Evolutionary conservation across 1,139 yeast genomes (phyloP), one percentile per base, ranked within the genome.

Genomic region (Geotrichum reessii): DNA sequence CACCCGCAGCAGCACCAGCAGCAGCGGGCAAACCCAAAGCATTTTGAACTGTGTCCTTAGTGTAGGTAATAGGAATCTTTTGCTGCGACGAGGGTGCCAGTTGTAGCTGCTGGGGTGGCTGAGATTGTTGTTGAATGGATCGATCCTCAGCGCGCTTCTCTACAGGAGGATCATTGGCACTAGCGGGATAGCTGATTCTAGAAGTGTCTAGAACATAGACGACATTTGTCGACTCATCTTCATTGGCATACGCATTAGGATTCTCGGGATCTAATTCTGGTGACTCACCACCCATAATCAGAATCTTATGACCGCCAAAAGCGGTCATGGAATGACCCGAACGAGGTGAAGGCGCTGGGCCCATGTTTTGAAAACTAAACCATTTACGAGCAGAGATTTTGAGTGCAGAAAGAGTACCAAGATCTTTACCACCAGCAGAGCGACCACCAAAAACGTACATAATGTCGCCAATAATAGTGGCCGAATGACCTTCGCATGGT

Each of bases 261-360:
- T 47, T 54, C 55, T 66, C 66, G 49, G 65, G 67, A 31, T 69
- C 72, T n/a, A 52, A n/a, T 7, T 3, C 9, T 3, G 73, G 71
- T 5, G 71, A 68, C 61, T 90, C 96, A 62, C 99, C 99, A 51
- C 99, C 99, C 88, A 95, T 86, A 24, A 93, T 83, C 27, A 92
- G 71, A 56, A 93, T 72, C 71, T 86, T 88, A 69, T 88, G 83
- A 62, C 81, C 82, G 55, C 77, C 81, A 56, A 87, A 78, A 60
- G 86, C 82, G 1, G 97, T 85, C 77, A 93, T 78, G 9, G 97
- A 84, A 72, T 93, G 99, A n/a, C 99, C 99, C 63, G 95, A 88
- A 66, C 97, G 82, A 21, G 95, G 84, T 51, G 92, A 87, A 3
- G 98, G 97, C 14, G 83, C 80, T 14, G 78, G 77, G 27, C 81